Evolutionary conservation across 139 green algal genomes (phyloP).

Genomic region (Chlamydomonas urium): DNA sequence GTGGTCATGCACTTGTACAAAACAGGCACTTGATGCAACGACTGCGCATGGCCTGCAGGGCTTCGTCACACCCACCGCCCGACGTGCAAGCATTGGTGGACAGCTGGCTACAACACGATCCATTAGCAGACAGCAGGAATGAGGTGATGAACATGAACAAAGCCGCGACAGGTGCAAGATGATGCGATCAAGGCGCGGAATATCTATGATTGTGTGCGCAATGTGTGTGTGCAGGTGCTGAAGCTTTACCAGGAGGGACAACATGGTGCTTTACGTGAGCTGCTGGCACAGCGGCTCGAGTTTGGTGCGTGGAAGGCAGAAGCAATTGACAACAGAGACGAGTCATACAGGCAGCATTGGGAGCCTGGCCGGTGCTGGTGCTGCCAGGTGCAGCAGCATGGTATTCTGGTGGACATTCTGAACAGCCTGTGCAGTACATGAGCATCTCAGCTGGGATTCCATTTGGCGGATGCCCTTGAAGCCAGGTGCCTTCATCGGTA

Average conservation of each 20-base stretch:
- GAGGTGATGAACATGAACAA: not conserved
- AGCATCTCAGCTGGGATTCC: not conserved
- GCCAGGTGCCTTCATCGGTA: not conserved
- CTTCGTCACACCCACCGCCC: no score
- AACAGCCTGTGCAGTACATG: not conserved
- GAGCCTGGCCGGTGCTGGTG: no score
- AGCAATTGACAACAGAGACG: no score
- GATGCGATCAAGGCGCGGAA: not conserved
- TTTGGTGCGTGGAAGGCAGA: slow-evolving; percentile 59
- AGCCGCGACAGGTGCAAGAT: not conserved
- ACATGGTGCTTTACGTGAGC: slow-evolving; percentile 21
- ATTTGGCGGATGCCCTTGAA: not conserved
- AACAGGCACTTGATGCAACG: no score
- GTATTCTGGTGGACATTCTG: not conserved
- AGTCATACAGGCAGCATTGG: no score
- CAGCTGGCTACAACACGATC: not conserved
- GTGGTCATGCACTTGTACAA: no score
- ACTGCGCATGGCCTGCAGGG: no score
- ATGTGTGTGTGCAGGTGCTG: not conserved
- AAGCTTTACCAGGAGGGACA: not conserved
- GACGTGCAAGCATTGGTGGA: no score
- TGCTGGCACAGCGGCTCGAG: slow-evolving; percentile 46
- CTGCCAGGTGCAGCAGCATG: not conserved
- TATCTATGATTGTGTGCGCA: not conserved
- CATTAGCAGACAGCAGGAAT: not conserved